Percentiles rank a stretch among this genome's conserved stretches.
Evolutionary conservation across 73 alveolate genomes (phyloP).

Genomic region (Paramecium octaurelia): DNA sequence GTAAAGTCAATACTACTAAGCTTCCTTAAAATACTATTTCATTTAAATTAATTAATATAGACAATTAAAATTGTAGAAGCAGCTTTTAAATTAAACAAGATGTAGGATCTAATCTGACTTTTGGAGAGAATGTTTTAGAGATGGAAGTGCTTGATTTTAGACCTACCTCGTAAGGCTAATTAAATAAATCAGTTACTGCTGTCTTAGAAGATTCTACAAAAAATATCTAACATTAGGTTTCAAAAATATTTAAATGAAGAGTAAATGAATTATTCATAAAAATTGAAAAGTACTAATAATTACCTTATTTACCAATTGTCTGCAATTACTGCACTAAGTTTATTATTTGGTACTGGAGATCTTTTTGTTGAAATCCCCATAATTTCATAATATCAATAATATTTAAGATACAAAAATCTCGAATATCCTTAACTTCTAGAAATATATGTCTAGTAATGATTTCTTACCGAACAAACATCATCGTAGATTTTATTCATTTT

Average conservation of each 20-base stretch:
- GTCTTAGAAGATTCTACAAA: background rate
- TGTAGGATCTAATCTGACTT: no score
- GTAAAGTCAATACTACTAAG: background rate
- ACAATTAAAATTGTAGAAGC: no score
- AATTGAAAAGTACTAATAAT: background rate
- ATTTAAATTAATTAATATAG: no score
- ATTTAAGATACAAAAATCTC: background rate
- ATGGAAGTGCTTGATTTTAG: no score
- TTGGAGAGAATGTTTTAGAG: no score
- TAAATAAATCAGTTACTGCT: no score
- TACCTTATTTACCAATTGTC: background rate
- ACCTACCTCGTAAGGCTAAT: no score
- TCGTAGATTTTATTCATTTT: background rate
- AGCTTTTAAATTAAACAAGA: no score
- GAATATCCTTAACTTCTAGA: background rate
- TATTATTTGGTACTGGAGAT: background rate
- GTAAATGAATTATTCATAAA: background rate
- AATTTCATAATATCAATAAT: background rate
- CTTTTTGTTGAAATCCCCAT: background rate
- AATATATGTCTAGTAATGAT: background rate
- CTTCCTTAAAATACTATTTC: no score
- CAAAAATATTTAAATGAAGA: background rate
- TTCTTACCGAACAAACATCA: background rate
- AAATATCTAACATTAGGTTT: background rate
- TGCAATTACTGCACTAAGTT: background rate